phyloP scores from a whole-genome alignment of 106 monocot species.

The Phalaenopsis aphrodite region DNA sequence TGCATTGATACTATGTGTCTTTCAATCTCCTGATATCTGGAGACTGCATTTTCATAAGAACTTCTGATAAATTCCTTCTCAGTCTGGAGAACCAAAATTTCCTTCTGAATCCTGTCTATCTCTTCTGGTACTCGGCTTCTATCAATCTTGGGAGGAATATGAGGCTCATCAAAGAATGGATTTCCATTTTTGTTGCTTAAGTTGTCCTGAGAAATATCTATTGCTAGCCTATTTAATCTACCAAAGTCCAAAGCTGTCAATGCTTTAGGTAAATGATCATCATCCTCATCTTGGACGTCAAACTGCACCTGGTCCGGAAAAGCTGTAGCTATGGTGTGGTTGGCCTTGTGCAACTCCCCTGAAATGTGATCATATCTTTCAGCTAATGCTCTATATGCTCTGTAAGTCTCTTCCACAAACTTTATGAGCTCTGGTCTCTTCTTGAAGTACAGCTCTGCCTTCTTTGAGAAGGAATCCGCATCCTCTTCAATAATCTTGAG shows the following conservation, averaged over 20 bases:
- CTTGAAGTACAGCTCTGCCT: constrained; percentile 53
- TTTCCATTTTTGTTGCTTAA: constrained; percentile 25
- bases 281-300: constrained; percentile 39
- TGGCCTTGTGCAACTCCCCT: constrained; percentile 53
- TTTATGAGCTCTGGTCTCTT: constrained; percentile 38
- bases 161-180: constrained; percentile 2
- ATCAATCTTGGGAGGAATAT: constrained; percentile 15
- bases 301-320: constrained; percentile 54
- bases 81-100: constrained; percentile 49
- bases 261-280: constrained; percentile 33
- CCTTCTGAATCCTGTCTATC: constrained; percentile 53
- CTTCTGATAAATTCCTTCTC: constrained; percentile 67
- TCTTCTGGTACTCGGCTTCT: constrained; percentile 45
- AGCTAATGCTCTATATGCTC: constrained; percentile 41
- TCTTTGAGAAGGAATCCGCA: constrained; percentile 45
- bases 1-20: constrained; percentile 42
- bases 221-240: constrained; percentile 29
- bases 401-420: constrained; percentile 42
- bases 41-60: constrained; percentile 42
- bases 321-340: constrained; percentile 54
- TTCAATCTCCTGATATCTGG: constrained; percentile 51
- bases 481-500: constrained; percentile 45
- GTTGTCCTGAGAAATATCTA: constrained; percentile 15
- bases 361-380: constrained; percentile 49
- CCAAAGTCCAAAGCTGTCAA: constrained; percentile 27